Percentiles rank a stretch among this genome's conserved stretches.
Conservation (phyloP, 495 filamentous ascomycete species). For the Podospora sp. region DNA sequence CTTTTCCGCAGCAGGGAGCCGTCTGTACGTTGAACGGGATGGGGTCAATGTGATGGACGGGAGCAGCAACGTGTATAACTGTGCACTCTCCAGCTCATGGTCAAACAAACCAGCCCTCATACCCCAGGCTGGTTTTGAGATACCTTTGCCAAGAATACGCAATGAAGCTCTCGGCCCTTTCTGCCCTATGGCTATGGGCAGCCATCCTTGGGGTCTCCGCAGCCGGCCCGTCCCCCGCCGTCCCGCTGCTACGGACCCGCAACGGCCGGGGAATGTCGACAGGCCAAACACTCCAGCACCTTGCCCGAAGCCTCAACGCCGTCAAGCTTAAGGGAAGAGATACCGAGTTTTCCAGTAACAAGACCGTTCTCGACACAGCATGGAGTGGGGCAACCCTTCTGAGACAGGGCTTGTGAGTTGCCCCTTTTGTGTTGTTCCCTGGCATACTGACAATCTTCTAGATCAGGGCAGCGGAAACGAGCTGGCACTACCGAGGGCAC, state of each 20-base stretch:
- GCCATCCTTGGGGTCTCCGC: neutral
- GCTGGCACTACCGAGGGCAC: neutral
- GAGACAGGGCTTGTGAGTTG: constrained; percentile 5
- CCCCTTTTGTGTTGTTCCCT: neutral
- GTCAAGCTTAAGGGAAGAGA: constrained; percentile 15
- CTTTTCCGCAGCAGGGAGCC: neutral
- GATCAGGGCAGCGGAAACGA: constrained; percentile 1
- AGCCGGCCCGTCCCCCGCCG: neutral
- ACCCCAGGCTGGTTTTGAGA: too few species aligned
- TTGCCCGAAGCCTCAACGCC: constrained; percentile 15
- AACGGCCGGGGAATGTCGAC: neutral
- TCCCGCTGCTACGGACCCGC: neutral
- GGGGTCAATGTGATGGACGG: neutral
- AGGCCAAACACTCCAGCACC: neutral
- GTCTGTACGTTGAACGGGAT: neutral
- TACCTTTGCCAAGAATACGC: too few species aligned
- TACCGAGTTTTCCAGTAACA: constrained; percentile 7
- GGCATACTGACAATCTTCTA: neutral
- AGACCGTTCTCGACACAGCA: constrained; percentile 16
- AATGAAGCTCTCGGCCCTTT: too few species aligned
- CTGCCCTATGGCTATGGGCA: neutral
- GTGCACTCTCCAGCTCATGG: too few species aligned
- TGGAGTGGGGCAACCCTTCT: constrained; percentile 17
- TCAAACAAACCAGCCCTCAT: too few species aligned
- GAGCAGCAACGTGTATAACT: neutral